phyloP scores from a whole-genome alignment of 257 asterid species.

The Gentiana straminea region DNA sequence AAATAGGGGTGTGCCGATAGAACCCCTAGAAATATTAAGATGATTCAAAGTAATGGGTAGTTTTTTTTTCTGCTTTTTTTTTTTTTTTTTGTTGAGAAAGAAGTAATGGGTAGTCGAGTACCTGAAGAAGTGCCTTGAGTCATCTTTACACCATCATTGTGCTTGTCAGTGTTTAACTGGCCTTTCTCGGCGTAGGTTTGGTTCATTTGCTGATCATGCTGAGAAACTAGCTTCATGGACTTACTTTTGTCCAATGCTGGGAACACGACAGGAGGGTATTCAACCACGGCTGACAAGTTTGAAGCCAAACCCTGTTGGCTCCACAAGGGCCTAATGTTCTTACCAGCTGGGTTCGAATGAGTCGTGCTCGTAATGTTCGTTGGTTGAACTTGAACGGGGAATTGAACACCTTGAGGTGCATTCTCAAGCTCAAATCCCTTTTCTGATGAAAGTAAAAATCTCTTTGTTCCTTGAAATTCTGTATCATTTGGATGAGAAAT shows the following conservation, averaged over 20 bases:
- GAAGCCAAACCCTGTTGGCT: conserved; percentile 40
- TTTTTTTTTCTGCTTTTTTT: no score
- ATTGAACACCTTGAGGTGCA: conserved; percentile 39
- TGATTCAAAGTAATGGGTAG: no score
- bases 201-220: conserved; percentile 43
- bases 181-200: conserved; percentile 43
- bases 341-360: conserved; percentile 31
- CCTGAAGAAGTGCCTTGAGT: conserved; percentile 45
- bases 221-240: conserved; percentile 39
- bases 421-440: conserved; percentile 49
- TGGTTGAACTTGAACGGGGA: conserved; percentile 22
- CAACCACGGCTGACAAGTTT: conserved; percentile 66
- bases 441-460: conserved; percentile 57
- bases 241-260: conserved; percentile 75
- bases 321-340: conserved; percentile 29
- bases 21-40: no score
- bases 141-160: conserved; percentile 44
- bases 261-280: conserved; percentile 59
- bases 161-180: conserved; percentile 31
- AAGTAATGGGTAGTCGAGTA: neutral
- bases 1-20: no score
- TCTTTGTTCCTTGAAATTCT: conserved; percentile 57
- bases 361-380: conserved; percentile 39
- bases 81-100: no score
- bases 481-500: conserved; percentile 42